Conservation (phyloP, 2,329 filamentous ascomycete species). For the Chrysoporthe cubensis region DNA sequence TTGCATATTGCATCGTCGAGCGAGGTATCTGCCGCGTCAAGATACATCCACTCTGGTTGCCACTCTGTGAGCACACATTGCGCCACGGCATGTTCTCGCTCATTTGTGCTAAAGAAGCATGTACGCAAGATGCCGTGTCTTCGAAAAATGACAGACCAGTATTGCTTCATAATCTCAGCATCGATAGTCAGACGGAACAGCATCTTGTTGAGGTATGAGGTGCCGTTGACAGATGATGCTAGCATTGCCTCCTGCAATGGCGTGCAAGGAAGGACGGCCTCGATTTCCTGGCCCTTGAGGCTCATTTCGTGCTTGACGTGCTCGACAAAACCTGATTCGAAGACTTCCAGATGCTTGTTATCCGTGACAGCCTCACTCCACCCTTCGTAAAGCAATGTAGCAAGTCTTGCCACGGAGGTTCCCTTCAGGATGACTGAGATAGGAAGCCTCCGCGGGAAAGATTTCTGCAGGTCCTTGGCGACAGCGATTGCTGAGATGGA, state of each 20-base stretch:
- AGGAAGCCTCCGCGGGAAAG: conserved; percentile 54
- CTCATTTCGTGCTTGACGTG: conserved; percentile 40
- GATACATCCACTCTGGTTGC: conserved; percentile 45
- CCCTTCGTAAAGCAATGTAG: conserved; percentile 36
- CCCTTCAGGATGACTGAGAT: conserved; percentile 74
- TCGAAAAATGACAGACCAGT: conserved; percentile 65
- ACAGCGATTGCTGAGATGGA: conserved; percentile 80
- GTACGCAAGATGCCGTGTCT: conserved; percentile 81
- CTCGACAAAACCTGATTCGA: conserved; percentile 35
- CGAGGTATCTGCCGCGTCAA: conserved; percentile 35
- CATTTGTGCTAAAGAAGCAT: conserved; percentile 69
- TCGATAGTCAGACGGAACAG: conserved; percentile 62
- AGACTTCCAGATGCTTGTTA: conserved; percentile 30
- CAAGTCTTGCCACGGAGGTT: conserved; percentile 66
- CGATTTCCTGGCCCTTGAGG: conserved; percentile 42
- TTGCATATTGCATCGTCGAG: conserved; percentile 43
- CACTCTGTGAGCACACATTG: conserved; percentile 69
- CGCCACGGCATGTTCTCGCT: conserved; percentile 64
- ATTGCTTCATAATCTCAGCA: conserved; percentile 52
- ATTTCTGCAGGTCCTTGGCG: conserved; percentile 57
- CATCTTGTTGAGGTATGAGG: conserved; percentile 74
- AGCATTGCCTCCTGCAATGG: conserved; percentile 90
- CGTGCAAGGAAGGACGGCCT: conserved; percentile 76
- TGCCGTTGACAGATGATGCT: conserved; percentile 52
- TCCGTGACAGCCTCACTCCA: background rate